Conservation (phyloP, 2,329 filamentous ascomycete genomes). For the Ampelomyces quisqualis region DNA sequence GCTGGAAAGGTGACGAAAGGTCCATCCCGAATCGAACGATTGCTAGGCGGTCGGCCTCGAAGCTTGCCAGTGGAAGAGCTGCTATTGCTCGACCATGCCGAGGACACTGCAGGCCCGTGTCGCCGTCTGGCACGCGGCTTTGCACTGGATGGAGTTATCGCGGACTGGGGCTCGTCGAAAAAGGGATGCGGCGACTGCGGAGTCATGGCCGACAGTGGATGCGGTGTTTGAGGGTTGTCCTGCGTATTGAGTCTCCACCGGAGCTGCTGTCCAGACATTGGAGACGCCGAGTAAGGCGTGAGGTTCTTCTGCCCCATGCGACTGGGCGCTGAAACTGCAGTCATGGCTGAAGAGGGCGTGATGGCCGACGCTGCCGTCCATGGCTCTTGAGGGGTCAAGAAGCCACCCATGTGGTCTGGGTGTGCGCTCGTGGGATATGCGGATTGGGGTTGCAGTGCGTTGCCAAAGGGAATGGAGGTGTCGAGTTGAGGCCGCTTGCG, state of each 20-base stretch:
- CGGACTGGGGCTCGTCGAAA: conserved; percentile 67
- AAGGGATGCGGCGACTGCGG: conserved; percentile 57
- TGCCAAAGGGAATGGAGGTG: conserved; percentile 48
- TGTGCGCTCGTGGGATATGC: conserved; percentile 58
- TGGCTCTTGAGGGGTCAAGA: conserved; percentile 45
- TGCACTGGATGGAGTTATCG: conserved; percentile 63
- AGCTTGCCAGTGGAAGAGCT: conserved; percentile 67
- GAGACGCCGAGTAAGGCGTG: conserved; percentile 47
- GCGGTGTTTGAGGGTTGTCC: conserved; percentile 65
- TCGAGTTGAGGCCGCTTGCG: conserved; percentile 65
- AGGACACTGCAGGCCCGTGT: conserved; percentile 85
- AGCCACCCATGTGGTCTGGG: conserved; percentile 55
- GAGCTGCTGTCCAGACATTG: conserved; percentile 45
- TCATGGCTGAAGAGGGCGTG: conserved; percentile 42
- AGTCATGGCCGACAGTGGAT: conserved; percentile 77
- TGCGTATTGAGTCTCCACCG: conserved; percentile 57
- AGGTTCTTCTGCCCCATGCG: conserved; percentile 37
- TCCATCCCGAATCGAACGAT: conserved; percentile 64
- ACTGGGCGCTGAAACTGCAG: conserved; percentile 38
- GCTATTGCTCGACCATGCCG: conserved; percentile 76
- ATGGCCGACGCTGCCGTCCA: conserved; percentile 48
- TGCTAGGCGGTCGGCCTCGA: conserved; percentile 76
- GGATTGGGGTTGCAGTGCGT: conserved; percentile 46
- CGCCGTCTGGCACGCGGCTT: conserved; percentile 59
- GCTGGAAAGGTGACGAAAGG: conserved; percentile 70